phyloP scores from a whole-genome alignment of 805 yeast genomes.

The Metschnikowia chrysomelidarum region DNA sequence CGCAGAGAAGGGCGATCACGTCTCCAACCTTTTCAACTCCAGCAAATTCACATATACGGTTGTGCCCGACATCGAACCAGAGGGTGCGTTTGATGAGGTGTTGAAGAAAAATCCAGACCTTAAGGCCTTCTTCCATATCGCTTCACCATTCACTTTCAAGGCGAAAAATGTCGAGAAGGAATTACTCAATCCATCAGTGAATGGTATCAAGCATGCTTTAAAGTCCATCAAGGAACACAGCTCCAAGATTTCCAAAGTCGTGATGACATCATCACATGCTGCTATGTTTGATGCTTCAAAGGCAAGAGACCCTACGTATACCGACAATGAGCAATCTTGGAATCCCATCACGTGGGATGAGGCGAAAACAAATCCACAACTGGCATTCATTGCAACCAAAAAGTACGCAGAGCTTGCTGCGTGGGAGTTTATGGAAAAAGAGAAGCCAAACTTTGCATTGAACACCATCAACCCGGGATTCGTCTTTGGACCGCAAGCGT shows the following conservation, averaged over 20 bases:
- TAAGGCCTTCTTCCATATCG: conserved; percentile 56
- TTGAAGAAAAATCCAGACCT: conserved; percentile 50
- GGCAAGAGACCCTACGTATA: conserved; percentile 29
- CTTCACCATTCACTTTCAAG: conserved; percentile 54
- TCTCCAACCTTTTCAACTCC: conserved; percentile 27
- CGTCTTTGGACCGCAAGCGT: conserved; percentile 29
- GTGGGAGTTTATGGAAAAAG: conserved; percentile 28
- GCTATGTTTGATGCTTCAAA: conserved; percentile 16
- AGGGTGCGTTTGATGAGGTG: conserved; percentile 45
- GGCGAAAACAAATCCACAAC: conserved; percentile 18
- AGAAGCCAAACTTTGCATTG: conserved; percentile 38
- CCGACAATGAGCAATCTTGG: conserved; percentile 44
- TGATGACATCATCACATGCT: conserved; percentile 15
- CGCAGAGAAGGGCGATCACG: conserved; percentile 21
- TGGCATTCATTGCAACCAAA: conserved; percentile 40
- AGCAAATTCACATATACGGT: conserved; percentile 41
- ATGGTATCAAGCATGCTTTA: conserved; percentile 17
- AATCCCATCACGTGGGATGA: conserved; percentile 54
- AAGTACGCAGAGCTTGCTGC: conserved; percentile 36
- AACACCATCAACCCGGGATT: conserved; percentile 27
- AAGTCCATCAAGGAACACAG: conserved; percentile 13
- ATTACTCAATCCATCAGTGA: conserved; percentile 52
- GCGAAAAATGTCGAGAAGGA: conserved; percentile 47
- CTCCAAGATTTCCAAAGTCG: conserved; percentile 11
- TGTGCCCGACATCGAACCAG: conserved; percentile 46